phyloP scores from a whole-genome alignment of 768 basidiomycete genomes.

The Tubosaeta sp. region DNA sequence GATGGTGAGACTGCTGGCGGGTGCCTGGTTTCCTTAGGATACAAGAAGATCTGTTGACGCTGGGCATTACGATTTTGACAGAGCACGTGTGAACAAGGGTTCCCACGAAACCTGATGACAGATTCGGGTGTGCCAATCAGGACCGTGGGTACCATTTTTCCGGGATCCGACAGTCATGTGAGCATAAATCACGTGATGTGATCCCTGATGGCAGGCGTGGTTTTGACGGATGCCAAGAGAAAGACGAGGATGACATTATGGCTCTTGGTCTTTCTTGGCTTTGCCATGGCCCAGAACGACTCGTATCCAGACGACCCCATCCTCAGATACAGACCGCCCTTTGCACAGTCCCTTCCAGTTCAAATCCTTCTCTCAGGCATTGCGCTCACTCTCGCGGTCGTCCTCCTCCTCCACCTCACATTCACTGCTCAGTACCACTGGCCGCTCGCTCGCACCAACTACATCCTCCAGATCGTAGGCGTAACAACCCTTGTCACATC shows the following conservation, averaged over 20 bases:
- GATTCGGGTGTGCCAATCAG: no score
- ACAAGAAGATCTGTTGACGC: slow-evolving; percentile 20
- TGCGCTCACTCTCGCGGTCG: slow-evolving; percentile 75
- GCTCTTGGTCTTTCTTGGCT: slow-evolving; percentile 5
- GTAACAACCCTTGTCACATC: slow-evolving; percentile 77
- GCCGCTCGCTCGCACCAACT: slow-evolving; percentile 91
- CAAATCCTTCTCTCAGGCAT: slow-evolving; percentile 87
- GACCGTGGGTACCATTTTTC: no score
- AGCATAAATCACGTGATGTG: not conserved
- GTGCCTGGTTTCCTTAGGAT: slow-evolving; percentile 31
- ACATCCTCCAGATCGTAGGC: slow-evolving; percentile 80
- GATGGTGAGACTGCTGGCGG: slow-evolving; percentile 70
- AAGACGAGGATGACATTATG: slow-evolving; percentile 6
- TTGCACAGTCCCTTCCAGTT: slow-evolving; percentile 84
- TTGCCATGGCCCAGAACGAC: slow-evolving; percentile 19
- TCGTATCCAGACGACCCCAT: slow-evolving; percentile 59
- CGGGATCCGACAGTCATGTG: no score
- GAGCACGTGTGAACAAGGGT: no score
- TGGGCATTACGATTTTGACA: slow-evolving; percentile 73
- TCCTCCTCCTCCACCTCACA: slow-evolving; percentile 86
- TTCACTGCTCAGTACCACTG: slow-evolving; percentile 97
- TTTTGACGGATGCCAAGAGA: slow-evolving; percentile 1
- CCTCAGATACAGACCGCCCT: slow-evolving; percentile 69
- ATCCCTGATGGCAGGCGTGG: not conserved
- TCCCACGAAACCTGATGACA: no score